A percentile compares a stretch with the other conserved stretches of the same genome.
phyloP scores from a whole-genome alignment of 2,329 filamentous ascomycete genomes.

The Nothopassalora personata region DNA sequence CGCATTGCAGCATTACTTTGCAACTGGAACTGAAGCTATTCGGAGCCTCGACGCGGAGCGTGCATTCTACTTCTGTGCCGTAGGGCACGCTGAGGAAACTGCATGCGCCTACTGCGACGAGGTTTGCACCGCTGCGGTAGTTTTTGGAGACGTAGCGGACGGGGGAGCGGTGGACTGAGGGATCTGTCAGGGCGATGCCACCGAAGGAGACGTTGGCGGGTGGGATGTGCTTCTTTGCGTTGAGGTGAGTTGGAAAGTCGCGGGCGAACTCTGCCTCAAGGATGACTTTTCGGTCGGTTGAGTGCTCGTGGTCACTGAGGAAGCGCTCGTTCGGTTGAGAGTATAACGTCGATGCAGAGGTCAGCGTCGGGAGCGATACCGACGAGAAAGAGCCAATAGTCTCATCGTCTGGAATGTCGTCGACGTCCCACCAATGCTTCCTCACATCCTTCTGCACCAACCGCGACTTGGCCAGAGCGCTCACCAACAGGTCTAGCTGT shows the following conservation, averaged over 20 bases:
- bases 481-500: conserved; percentile 23
- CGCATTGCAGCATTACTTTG: conserved; percentile 25
- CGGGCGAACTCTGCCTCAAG: conserved; percentile 8
- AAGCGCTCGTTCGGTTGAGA: conserved; percentile 13
- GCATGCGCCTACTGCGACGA: conserved; percentile 22
- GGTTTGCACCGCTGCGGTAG: conserved; percentile 18
- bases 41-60: conserved; percentile 24
- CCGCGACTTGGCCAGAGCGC: conserved; percentile 21
- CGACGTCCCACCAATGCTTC: conserved; percentile 24
- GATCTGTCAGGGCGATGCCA: conserved; percentile 26
- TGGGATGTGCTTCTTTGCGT: conserved; percentile 4
- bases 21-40: conserved; percentile 5
- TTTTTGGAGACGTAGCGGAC: conserved; percentile 23
- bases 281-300: conserved; percentile 1
- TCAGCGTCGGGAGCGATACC: conserved; percentile 16
- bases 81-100: conserved; percentile 27
- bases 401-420: conserved; percentile 20
- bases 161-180: conserved; percentile 26
- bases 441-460: conserved; percentile 21
- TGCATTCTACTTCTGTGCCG: conserved; percentile 24
- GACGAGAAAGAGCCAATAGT: conserved; percentile 16
- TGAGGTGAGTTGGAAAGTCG: conserved; percentile 12
- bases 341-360: conserved; percentile 18
- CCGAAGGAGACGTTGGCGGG: conserved; percentile 8
- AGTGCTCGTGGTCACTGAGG: conserved; percentile 8